Conservation (phyloP, 331 rosid species). For the Acacia pycnantha region DNA sequence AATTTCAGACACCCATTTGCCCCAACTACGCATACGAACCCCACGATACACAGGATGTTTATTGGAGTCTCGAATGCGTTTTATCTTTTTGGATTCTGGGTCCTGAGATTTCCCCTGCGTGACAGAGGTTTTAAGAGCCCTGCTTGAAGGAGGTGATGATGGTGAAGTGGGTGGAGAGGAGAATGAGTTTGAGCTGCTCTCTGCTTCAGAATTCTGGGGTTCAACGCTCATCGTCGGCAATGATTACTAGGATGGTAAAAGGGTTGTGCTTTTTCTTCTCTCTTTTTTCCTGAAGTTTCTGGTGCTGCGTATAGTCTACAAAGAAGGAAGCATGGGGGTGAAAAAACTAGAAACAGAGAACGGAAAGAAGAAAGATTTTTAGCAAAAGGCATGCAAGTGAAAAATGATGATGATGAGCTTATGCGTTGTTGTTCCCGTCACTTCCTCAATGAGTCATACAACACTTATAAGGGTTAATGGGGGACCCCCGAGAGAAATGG, state of each 20-base stretch:
- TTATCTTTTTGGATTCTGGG: slow-evolving; percentile 25
- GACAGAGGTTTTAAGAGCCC: not conserved
- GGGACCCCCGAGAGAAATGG: slow-evolving; percentile 47
- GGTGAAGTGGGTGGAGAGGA: slow-evolving; percentile 49
- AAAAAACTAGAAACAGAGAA: not conserved
- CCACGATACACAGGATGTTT: slow-evolving; percentile 74
- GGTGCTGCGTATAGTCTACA: not conserved
- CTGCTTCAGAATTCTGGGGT: slow-evolving; percentile 44
- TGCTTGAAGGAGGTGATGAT: not conserved
- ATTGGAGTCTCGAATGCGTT: slow-evolving; percentile 59
- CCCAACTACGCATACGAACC: slow-evolving; percentile 94
- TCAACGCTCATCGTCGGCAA: slow-evolving; percentile 34
- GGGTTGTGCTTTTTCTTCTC: not conserved
- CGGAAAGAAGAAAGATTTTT: not conserved
- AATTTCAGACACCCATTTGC: slow-evolving; percentile 98
- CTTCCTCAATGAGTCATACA: slow-evolving; percentile 36
- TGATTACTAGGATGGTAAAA: not conserved
- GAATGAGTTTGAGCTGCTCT: slow-evolving; percentile 49
- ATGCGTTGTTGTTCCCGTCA: slow-evolving; percentile 21
- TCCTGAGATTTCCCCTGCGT: not conserved
- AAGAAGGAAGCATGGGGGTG: not conserved
- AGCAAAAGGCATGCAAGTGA: slow-evolving; percentile 4
- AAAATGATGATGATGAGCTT: not conserved
- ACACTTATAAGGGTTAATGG: slow-evolving; percentile 47
- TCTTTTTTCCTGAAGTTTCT: not conserved